Percentiles rank a stretch among this genome's conserved stretches.
These are phyloP conservation scores for Nicotiana noctiflora DNA, from an alignment of 257 asterid species.

Conservation along the genomic window DNA sequence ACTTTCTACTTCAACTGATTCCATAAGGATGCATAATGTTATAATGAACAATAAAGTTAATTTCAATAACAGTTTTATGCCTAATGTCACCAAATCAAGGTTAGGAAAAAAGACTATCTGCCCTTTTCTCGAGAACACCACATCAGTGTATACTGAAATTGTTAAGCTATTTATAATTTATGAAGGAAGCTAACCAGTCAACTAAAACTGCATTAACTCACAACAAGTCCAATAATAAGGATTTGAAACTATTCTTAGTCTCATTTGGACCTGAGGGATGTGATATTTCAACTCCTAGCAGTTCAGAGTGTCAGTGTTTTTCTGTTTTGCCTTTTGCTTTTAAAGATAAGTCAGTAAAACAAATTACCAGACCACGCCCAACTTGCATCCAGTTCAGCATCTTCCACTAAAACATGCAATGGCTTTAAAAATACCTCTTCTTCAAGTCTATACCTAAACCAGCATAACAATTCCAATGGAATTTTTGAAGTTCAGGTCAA, in stretches of 20 bases:
- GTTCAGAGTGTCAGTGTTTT: neutral
- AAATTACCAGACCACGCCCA: neutral
- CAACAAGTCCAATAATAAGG: too few relatives aligned
- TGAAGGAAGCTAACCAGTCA: too few relatives aligned
- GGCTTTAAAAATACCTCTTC: neutral
- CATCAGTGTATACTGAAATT: too few relatives aligned
- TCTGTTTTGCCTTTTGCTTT: neutral
- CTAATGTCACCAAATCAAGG: too few relatives aligned
- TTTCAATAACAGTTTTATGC: too few relatives aligned
- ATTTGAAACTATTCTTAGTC: neutral
- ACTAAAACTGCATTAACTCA: too few relatives aligned
- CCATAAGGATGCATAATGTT: too few relatives aligned
- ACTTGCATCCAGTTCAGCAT: neutral
- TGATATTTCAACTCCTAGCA: neutral
- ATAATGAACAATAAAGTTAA: too few relatives aligned
- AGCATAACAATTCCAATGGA: neutral
- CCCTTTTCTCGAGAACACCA: too few relatives aligned
- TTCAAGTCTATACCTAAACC: neutral
- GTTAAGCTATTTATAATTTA: too few relatives aligned
- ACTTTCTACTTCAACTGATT: too few relatives aligned
- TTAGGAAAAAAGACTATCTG: too few relatives aligned
- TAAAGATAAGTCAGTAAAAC: neutral
- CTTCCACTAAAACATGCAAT: neutral
- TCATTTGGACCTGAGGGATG: neutral
- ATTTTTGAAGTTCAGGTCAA: neutral